A percentile compares a stretch with the other conserved stretches of the same genome.
Evolutionary conservation across 2,329 filamentous ascomycete genomes (phyloP).

Genomic region (Penicillium polonicum): DNA sequence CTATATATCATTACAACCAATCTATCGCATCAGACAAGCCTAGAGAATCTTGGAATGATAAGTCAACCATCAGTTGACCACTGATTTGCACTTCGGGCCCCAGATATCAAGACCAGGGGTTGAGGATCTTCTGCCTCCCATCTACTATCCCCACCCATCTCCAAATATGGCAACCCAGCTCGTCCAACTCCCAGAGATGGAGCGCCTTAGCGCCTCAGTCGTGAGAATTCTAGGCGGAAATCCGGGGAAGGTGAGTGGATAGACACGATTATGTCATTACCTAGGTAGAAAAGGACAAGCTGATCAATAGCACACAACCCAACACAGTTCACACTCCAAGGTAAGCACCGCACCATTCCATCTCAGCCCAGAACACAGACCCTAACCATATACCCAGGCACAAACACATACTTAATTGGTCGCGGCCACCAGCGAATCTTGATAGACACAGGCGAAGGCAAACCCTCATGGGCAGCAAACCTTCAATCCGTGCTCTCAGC

Average conservation of each 20-base stretch:
- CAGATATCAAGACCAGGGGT: background rate
- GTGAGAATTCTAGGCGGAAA: constrained; percentile 88
- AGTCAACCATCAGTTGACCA: background rate
- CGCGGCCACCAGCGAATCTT: constrained; percentile 71
- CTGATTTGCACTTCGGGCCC: background rate
- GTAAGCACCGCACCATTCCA: constrained; percentile 22
- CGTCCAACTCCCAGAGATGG: constrained; percentile 66
- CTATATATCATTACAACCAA: background rate
- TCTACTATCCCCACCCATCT: background rate
- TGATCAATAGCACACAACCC: constrained; percentile 4
- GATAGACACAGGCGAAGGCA: constrained; percentile 87
- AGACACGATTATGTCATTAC: background rate
- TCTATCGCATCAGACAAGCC: background rate
- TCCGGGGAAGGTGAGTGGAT: constrained; percentile 67
- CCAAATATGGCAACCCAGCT: constrained; percentile 60
- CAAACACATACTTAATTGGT: constrained; percentile 93
- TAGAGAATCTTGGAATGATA: constrained; percentile 7
- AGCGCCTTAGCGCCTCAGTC: constrained; percentile 73
- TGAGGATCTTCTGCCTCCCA: background rate
- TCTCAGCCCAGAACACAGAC: background rate
- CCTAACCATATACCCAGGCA: constrained; percentile 51
- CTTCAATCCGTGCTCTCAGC: constrained; percentile 64
- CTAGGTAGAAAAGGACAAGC: background rate
- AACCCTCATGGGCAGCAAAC: constrained; percentile 66
- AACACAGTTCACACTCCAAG: constrained; percentile 59